A percentile compares a stretch with the other conserved stretches of the same genome.
These are phyloP conservation scores for Cryptomeria japonica DNA, from an alignment of 75 land plant genomes.

Conservation along the genomic window DNA sequence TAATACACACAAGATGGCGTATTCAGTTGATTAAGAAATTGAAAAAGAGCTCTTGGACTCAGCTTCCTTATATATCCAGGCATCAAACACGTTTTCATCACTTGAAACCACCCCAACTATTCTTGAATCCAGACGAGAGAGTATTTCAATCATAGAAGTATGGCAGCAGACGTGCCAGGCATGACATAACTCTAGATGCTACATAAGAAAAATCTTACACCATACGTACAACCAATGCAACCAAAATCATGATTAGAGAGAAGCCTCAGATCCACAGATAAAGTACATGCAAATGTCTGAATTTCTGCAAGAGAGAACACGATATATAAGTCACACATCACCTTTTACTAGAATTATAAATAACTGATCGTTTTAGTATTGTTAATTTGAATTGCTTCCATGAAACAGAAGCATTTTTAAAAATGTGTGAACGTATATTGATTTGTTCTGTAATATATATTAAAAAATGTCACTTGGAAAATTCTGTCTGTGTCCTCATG, in stretches of 20 bases:
- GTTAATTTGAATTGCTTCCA: not conserved
- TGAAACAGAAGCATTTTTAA: not conserved
- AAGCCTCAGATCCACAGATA: not conserved
- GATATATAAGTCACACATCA: not conserved
- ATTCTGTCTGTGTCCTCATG: not conserved
- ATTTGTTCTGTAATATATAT: not conserved
- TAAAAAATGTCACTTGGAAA: not conserved
- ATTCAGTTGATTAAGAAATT: not conserved
- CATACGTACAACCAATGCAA: slow-evolving; percentile 3
- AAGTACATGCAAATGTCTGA: not conserved
- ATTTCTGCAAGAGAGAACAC: not conserved
- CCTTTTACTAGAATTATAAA: not conserved
- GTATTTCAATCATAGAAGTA: not conserved
- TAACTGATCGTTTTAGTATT: no score
- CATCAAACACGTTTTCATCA: not conserved
- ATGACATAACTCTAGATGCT: not conserved
- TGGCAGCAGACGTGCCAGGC: not conserved
- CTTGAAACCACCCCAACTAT: not conserved
- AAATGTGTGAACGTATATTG: not conserved
- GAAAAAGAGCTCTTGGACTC: not conserved
- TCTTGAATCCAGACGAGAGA: not conserved
- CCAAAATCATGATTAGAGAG: slow-evolving; percentile 10
- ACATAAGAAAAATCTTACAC: slow-evolving; percentile 3
- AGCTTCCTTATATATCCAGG: not conserved
- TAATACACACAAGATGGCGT: not conserved